Conservation (phyloP, 2,329 filamentous ascomycete genomes). For the Microdochium paspali region DNA sequence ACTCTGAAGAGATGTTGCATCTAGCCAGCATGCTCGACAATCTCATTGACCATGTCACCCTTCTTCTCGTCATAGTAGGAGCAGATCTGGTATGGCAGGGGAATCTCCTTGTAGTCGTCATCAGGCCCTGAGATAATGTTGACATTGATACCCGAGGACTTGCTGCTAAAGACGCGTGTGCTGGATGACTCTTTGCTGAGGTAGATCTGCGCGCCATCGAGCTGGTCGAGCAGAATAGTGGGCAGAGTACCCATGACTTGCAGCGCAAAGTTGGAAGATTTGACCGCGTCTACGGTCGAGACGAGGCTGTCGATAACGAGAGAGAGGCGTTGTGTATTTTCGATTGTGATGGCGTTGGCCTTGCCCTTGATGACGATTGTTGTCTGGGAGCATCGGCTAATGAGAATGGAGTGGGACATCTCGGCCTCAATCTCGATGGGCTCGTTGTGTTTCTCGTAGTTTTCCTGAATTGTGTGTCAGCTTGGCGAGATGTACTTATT, state of each 20-base stretch:
- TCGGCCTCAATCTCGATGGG: conserved; percentile 75
- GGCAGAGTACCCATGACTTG: conserved; percentile 81
- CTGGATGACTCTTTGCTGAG: conserved; percentile 68
- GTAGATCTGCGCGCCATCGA: conserved; percentile 84
- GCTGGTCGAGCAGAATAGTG: conserved; percentile 84
- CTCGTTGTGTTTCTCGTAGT: conserved; percentile 68
- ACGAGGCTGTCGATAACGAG: conserved; percentile 85
- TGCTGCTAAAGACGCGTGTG: conserved; percentile 83
- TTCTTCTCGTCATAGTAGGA: conserved; percentile 60
- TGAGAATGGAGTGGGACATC: conserved; percentile 81
- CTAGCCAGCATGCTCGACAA: conserved; percentile 87
- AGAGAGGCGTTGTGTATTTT: conserved; percentile 78
- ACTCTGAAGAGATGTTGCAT: not conserved
- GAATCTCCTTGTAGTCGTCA: conserved; percentile 78
- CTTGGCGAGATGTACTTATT: not conserved
- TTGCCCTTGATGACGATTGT: conserved; percentile 87
- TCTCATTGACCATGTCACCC: conserved; percentile 78
- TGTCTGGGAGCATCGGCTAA: conserved; percentile 84
- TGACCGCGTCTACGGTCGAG: conserved; percentile 89
- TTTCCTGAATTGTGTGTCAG: conserved; percentile 49
- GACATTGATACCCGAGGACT: conserved; percentile 79
- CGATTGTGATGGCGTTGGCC: conserved; percentile 91
- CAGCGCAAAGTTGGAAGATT: conserved; percentile 88
- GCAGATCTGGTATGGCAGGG: conserved; percentile 84
- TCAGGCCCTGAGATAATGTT: conserved; percentile 64